Conservation (phyloP, 768 basidiomycete genomes). For the Calocybe indica region DNA sequence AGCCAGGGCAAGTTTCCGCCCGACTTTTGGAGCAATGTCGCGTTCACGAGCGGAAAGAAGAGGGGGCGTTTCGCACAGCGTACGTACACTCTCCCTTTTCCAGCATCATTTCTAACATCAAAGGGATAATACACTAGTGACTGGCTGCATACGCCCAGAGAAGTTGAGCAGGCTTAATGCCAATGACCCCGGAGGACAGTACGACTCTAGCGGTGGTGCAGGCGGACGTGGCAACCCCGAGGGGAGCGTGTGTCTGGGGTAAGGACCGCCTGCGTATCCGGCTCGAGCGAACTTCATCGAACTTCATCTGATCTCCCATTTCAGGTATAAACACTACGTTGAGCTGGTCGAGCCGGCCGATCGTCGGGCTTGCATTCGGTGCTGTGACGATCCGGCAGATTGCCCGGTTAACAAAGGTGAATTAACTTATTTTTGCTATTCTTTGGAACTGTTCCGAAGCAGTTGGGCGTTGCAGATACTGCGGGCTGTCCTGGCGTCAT, state of each 20-base stretch:
- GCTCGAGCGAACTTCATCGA: not conserved
- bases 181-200: conserved; percentile 45
- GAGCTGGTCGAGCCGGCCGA: conserved; percentile 48
- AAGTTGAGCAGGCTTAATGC: conserved; percentile 35
- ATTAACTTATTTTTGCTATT: not conserved
- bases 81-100: conserved; percentile 15
- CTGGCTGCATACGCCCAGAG: conserved; percentile 43
- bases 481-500: conserved; percentile 44
- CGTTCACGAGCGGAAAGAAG: conserved; percentile 32
- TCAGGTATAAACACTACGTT: conserved; percentile 49
- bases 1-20: conserved; percentile 36
- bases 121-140: conserved; percentile 25
- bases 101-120: not conserved
- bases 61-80: conserved; percentile 39
- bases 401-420: conserved; percentile 42
- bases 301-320: not conserved
- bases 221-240: conserved; percentile 42
- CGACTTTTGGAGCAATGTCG: conserved; percentile 45
- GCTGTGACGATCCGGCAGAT: conserved; percentile 45
- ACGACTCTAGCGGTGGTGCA: conserved; percentile 48
- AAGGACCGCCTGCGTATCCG: conserved; percentile 3
- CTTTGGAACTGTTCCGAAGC: no score
- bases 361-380: conserved; percentile 45
- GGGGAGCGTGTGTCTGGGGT: conserved; percentile 46
- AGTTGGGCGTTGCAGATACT: conserved; percentile 24